These are phyloP conservation scores for Simmondsia chinensis DNA, from an alignment of 148 eudicot species.

Conservation along the genomic window DNA sequence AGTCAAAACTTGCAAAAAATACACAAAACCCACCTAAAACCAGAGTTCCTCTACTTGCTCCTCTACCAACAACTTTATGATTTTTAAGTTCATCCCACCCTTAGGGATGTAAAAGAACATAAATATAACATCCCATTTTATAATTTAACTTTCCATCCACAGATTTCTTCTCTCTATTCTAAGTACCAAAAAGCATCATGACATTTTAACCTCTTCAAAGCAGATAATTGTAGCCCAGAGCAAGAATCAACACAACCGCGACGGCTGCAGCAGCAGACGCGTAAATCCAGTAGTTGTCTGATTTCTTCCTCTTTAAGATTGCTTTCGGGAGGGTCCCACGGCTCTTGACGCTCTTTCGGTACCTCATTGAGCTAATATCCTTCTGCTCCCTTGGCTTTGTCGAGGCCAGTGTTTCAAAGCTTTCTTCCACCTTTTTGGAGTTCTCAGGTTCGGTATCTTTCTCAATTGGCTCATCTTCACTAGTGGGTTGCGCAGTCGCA, in stretches of 20 bases:
- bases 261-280: conserved; percentile 37
- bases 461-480: conserved; percentile 42
- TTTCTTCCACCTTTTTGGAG: conserved; percentile 30
- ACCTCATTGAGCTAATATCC: conserved; percentile 14
- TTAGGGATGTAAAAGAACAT: conserved; percentile 14
- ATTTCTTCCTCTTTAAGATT: conserved; percentile 61
- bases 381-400: conserved; percentile 44
- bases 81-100: conserved; percentile 12
- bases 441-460: conserved; percentile 35
- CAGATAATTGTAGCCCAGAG: conserved; percentile 35
- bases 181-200: too few relatives aligned
- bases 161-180: too few relatives aligned
- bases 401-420: conserved; percentile 20
- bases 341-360: conserved; percentile 32
- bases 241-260: conserved; percentile 28
- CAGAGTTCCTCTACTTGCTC: conserved; percentile 7
- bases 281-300: conserved; percentile 56
- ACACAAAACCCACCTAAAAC: neutral
- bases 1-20: conserved; percentile 9
- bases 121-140: conserved; percentile 1
- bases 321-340: conserved; percentile 44
- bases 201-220: conserved; percentile 4
- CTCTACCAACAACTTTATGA: conserved; percentile 18
- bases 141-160: too few relatives aligned
- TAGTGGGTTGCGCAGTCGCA: conserved; percentile 20